Conservation (phyloP, 768 basidiomycete species). For the Hemileccinum rubropunctum region DNA sequence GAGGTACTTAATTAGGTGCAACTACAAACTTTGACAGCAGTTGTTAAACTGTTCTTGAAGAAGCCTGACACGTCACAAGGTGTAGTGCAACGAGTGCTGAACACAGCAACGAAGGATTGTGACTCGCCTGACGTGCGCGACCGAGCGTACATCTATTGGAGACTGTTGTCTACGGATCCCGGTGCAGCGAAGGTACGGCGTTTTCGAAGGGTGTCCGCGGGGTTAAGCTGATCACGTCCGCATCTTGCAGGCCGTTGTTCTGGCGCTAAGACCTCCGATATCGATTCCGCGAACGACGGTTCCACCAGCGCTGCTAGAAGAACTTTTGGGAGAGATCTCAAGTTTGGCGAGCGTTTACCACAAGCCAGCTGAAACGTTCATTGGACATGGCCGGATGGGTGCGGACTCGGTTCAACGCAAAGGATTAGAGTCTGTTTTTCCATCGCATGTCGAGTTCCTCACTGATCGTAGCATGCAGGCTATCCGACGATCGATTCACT, state of each 20-base stretch:
- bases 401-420: conserved; percentile 73
- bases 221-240: not conserved
- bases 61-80: conserved; percentile 92
- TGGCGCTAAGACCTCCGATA: conserved; percentile 91
- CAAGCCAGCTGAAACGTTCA: conserved; percentile 94
- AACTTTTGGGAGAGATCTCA: conserved; percentile 87
- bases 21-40: conserved; percentile 85
- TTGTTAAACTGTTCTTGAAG: conserved; percentile 94
- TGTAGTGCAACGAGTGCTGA: conserved; percentile 87
- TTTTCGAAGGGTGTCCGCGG: not conserved
- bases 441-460: not conserved
- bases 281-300: conserved; percentile 91
- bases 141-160: conserved; percentile 98
- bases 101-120: conserved; percentile 95
- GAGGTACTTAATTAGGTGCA: conserved; percentile 47
- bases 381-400: conserved; percentile 87
- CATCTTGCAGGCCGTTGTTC: conserved; percentile 68
- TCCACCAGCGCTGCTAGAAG: conserved; percentile 81
- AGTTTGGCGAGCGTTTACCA: conserved; percentile 94
- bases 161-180: conserved; percentile 90
- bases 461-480: conserved; percentile 31
- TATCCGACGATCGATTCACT: conserved; percentile 67
- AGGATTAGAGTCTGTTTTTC: conserved; percentile 51
- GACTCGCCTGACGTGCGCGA: conserved; percentile 97
- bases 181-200: conserved; percentile 82